A percentile compares a stretch with the other conserved stretches of the same genome.
These are phyloP conservation scores for Populus nigra DNA, from an alignment of 345 rosid genomes.

Conservation along the genomic window DNA sequence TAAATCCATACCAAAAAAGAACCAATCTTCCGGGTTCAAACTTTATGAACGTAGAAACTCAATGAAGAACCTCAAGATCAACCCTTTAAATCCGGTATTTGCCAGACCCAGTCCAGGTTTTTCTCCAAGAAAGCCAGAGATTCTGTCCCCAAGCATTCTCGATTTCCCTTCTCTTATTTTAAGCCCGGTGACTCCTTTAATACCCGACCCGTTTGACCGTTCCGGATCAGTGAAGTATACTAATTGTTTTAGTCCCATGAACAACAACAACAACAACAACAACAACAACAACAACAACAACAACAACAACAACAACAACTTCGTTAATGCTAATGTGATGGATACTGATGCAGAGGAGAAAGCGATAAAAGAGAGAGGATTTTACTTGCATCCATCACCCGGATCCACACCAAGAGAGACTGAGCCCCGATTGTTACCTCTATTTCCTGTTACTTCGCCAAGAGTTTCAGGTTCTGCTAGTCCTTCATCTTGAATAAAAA, in stretches of 20 bases:
- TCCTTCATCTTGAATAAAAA: constrained; percentile 34
- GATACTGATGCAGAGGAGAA: constrained; percentile 60
- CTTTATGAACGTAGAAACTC: constrained; percentile 95
- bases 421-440: constrained; percentile 81
- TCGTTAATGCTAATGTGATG: constrained; percentile 13
- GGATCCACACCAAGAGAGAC: constrained; percentile 69
- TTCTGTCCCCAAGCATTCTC: constrained; percentile 85
- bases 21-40: constrained; percentile 71
- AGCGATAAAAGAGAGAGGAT: constrained; percentile 82
- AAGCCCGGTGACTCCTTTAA: constrained; percentile 93
- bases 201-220: constrained; percentile 85
- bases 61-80: constrained; percentile 79
- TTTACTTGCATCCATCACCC: constrained; percentile 87
- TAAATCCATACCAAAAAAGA: constrained; percentile 72
- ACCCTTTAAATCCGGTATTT: constrained; percentile 59
- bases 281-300: not conserved
- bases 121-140: constrained; percentile 74
- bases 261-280: not conserved
- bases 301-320: not conserved
- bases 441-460: constrained; percentile 85
- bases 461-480: constrained; percentile 65
- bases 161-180: constrained; percentile 80
- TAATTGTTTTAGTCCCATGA: constrained; percentile 20
- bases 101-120: constrained; percentile 47
- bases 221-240: constrained; percentile 41